Conservation (phyloP, 1,139 yeast genomes). For the Yamadazyma dushanensis region DNA sequence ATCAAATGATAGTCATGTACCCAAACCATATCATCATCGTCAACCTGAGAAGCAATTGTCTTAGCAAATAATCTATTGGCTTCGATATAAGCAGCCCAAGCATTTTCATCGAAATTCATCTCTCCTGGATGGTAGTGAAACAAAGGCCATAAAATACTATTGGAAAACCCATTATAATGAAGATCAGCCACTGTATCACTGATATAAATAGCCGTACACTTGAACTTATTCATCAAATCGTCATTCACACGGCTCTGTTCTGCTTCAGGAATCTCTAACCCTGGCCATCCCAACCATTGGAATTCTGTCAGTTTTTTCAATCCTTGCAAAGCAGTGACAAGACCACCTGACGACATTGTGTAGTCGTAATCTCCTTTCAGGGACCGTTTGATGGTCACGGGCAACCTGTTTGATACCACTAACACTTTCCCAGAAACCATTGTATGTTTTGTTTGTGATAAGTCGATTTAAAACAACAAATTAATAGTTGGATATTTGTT, state of each 20-base stretch:
- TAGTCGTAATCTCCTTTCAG: slow-evolving; percentile 62
- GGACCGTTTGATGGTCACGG: slow-evolving; percentile 83
- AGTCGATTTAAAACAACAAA: no score
- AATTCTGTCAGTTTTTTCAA: slow-evolving; percentile 80
- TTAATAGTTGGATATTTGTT: no score
- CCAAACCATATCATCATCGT: slow-evolving; percentile 91
- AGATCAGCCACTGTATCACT: slow-evolving; percentile 89
- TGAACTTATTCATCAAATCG: slow-evolving; percentile 75
- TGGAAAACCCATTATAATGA: slow-evolving; percentile 95
- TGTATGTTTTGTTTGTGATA: background rate
- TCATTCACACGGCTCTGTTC: slow-evolving; percentile 69
- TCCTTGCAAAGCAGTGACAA: slow-evolving; percentile 94
- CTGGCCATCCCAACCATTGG: slow-evolving; percentile 99
- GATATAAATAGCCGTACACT: slow-evolving; percentile 87
- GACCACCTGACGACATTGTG: slow-evolving; percentile 94
- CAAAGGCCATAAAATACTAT: slow-evolving; percentile 92
- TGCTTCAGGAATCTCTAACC: slow-evolving; percentile 77
- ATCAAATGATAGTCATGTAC: slow-evolving; percentile 97
- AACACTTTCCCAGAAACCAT: slow-evolving; percentile 65
- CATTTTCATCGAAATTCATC: slow-evolving; percentile 95
- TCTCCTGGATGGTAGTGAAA: slow-evolving; percentile 99
- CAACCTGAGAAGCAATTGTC: slow-evolving; percentile 66
- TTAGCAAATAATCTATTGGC: slow-evolving; percentile 86
- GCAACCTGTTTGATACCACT: slow-evolving; percentile 92
- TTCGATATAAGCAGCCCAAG: slow-evolving; percentile 97